phyloP scores from a whole-genome alignment of 1,284 basidiomycete species.

The Trametes hirsuta region DNA sequence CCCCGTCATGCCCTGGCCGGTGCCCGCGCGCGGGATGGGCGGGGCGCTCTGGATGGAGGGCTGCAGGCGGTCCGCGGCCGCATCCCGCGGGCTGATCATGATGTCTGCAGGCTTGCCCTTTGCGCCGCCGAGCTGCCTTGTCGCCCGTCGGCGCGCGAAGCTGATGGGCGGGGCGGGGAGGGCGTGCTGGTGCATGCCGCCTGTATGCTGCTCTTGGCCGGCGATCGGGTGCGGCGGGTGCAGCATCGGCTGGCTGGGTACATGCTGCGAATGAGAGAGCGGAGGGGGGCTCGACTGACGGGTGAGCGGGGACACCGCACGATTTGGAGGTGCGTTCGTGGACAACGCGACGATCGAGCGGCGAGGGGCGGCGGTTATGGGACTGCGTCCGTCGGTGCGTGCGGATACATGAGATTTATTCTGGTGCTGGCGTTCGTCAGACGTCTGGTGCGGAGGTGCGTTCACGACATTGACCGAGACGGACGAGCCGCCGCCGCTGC shows the following conservation, averaged over 20 bases:
- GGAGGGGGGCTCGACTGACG: constrained; percentile 29
- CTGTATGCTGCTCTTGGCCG: constrained; percentile 14
- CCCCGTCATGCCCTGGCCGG: constrained; percentile 34
- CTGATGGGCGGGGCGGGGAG: constrained; percentile 72
- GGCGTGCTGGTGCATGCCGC: constrained; percentile 31
- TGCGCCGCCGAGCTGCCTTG: constrained; percentile 50
- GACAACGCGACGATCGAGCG: constrained; percentile 31
- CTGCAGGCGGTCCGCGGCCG: constrained; percentile 57
- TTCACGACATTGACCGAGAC: constrained; percentile 33
- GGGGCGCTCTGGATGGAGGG: constrained; percentile 75
- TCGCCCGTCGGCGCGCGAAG: constrained; percentile 72
- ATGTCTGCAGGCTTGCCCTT: constrained; percentile 80
- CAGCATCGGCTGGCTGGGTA: constrained; percentile 12
- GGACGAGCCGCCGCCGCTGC: constrained; percentile 28
- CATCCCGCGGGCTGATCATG: constrained; percentile 68
- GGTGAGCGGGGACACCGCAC: constrained; percentile 26
- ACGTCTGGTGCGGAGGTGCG: constrained; percentile 13
- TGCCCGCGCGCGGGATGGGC: constrained; percentile 57
- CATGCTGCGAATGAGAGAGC: constrained; percentile 10
- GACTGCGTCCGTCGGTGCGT: constrained; percentile 39
- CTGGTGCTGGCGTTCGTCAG: constrained; percentile 25
- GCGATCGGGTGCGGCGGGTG: constrained; percentile 19
- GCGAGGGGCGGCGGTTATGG: constrained; percentile 34
- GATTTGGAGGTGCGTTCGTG: constrained; percentile 22
- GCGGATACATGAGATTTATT: constrained; percentile 20